Base-by-base conservation (phyloP, 805 yeast species). In the Candida argentea region DNA sequence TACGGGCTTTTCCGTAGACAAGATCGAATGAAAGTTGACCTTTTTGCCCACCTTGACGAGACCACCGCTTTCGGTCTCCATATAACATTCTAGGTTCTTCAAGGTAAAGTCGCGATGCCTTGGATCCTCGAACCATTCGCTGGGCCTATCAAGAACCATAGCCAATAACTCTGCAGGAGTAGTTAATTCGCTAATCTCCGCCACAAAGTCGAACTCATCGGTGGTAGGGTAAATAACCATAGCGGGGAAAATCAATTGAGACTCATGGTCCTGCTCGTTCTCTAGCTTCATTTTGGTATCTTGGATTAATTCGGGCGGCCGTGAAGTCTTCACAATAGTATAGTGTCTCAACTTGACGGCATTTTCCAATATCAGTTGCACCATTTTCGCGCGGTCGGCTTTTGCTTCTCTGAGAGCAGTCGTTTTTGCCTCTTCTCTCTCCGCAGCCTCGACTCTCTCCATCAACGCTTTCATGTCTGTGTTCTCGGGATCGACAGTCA, bases 51-150 rank as follows among this genome's bases (percentile, higher is more conserved):
- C 73, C 52, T 84, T 85, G 25, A 85, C 76, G 35, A 89, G 63
- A 0, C 96, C 96, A 28, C 95, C 95, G 2, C 73, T 44, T 18
- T 57, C 65, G 0, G 95, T 84, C 50, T 84, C 96, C 75, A 83
- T 75, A 51, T 66, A 89, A 5, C 79, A 78, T 28, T 81, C 77
- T 15, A 86, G 54, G 30, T 68, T 69, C 37, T 68, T 72, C 4
- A 68, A 51, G 1, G 63, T 56, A 48, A 85, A 84, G 34, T 75
- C 69, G 22, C 46, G 39, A 39, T 79, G 85, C 37, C 67, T 70
- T 5, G 77, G 76, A 24, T 67, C 71, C 24, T 65, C 67, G 44
- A 76, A 78, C 77, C 82, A 84, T 23, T 70, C 70, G 5, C 67
- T 67, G 3, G 87, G 86, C 43, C 86, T 67, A 24, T 75, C 65